Percentiles rank a stretch among this genome's conserved stretches.
Conservation (phyloP, 139 green algal genomes). For the Asterochloris erici region DNA sequence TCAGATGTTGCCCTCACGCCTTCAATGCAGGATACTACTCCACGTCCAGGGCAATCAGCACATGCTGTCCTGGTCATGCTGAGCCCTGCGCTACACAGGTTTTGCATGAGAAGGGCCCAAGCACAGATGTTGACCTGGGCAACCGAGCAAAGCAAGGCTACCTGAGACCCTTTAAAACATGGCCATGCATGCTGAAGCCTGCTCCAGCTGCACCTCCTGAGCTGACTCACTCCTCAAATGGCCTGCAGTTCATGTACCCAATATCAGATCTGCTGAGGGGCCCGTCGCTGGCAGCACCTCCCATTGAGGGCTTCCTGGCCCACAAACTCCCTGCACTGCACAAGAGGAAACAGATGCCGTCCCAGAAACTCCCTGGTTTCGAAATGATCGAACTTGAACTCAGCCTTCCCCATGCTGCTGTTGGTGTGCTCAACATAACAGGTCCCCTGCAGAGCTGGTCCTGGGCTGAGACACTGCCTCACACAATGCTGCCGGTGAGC, state of each 20-base stretch:
- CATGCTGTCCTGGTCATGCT: no score
- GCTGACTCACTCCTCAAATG: no score
- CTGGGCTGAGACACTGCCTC: conserved; percentile 22
- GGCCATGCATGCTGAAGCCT: no score
- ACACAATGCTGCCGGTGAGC: not conserved
- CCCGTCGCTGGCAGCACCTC: no score
- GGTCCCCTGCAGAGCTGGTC: conserved; percentile 36
- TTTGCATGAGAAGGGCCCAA: no score
- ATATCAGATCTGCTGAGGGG: no score
- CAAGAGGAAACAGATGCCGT: not conserved
- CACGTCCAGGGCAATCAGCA: not conserved
- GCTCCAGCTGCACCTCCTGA: no score
- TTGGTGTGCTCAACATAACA: conserved; percentile 44
- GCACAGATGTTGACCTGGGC: no score
- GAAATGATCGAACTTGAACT: conserved; percentile 6
- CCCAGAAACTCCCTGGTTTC: not conserved
- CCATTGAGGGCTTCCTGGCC: not conserved
- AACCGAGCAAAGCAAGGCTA: no score
- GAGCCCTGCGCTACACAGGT: no score
- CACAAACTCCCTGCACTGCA: not conserved
- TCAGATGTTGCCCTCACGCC: not conserved
- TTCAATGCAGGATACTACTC: not conserved
- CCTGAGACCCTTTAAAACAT: no score
- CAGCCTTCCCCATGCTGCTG: not conserved
- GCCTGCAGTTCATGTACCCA: no score